Evolutionary conservation across 805 yeast genomes (phyloP).

Genomic region (Hanseniaspora valbyensis): DNA sequence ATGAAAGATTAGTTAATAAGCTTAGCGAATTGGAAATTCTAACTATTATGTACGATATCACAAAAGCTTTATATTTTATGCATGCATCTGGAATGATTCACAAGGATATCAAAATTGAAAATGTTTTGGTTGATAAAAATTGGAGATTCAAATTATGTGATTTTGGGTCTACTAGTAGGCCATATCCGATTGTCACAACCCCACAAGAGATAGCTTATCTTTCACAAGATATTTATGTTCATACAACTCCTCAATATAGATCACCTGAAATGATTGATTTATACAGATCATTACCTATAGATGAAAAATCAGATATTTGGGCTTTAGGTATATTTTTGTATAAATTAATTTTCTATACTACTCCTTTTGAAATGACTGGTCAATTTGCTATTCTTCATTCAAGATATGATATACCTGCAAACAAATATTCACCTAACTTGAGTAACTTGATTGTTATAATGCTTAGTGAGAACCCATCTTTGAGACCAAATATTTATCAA

Average conservation of each 20-base stretch:
- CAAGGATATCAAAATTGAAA: conserved; percentile 89
- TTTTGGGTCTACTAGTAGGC: conserved; percentile 71
- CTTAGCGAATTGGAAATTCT: conserved; percentile 65
- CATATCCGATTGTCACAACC: conserved; percentile 47
- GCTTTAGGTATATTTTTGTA: conserved; percentile 87
- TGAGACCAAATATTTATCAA: conserved; percentile 81
- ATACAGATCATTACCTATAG: conserved; percentile 69
- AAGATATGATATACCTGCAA: conserved; percentile 66
- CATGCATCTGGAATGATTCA: conserved; percentile 63
- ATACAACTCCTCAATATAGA: conserved; percentile 92
- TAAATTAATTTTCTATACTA: conserved; percentile 81
- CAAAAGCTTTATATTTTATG: conserved; percentile 73
- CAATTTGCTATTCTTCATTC: conserved; percentile 82
- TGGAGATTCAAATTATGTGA: conserved; percentile 77
- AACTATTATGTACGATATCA: conserved; percentile 71
- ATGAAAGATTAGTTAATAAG: conserved; percentile 67
- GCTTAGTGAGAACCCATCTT: conserved; percentile 70
- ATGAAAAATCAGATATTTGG: conserved; percentile 92
- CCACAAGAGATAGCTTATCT: conserved; percentile 67
- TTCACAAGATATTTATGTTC: conserved; percentile 73
- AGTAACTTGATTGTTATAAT: conserved; percentile 65
- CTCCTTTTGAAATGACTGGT: conserved; percentile 81
- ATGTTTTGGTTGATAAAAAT: conserved; percentile 65
- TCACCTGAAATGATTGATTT: conserved; percentile 94
- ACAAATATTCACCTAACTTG: conserved; percentile 58